Evolutionary conservation across 2,329 filamentous ascomycete species (phyloP).

Genomic region (Colletotrichum somersetense): DNA sequence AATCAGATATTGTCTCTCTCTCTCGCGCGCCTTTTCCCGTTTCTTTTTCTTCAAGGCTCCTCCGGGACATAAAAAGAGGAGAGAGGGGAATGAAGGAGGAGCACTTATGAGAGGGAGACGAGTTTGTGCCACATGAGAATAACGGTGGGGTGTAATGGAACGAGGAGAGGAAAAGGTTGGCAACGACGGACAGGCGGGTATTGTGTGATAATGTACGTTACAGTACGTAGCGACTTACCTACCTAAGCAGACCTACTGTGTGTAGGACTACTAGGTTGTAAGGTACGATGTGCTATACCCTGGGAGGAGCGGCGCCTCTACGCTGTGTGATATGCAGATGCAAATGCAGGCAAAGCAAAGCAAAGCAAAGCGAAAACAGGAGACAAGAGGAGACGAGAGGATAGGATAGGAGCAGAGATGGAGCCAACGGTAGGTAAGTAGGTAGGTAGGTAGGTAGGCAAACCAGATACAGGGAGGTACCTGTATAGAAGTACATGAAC

Average conservation of each 20-base stretch:
- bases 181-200: background rate
- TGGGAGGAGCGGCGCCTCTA: background rate
- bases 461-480: too few species aligned
- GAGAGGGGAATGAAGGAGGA: background rate
- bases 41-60: background rate
- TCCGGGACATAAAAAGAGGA: background rate
- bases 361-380: conserved; percentile 27
- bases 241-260: background rate
- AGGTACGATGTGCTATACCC: background rate
- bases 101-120: background rate
- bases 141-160: conserved; percentile 14
- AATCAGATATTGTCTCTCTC: background rate
- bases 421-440: conserved; percentile 8
- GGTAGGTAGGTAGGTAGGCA: too few species aligned
- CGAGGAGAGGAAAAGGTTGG: background rate
- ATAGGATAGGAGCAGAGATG: conserved; percentile 9
- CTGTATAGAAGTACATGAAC: background rate
- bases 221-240: background rate
- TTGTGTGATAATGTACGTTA: background rate
- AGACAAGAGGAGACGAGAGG: background rate
- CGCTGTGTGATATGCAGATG: conserved; percentile 23
- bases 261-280: background rate
- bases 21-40: background rate
- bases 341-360: conserved; percentile 28
- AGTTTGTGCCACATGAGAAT: conserved; percentile 25